Conservation (phyloP, 495 filamentous ascomycete species). For the Lasiosphaeris hirsuta region DNA sequence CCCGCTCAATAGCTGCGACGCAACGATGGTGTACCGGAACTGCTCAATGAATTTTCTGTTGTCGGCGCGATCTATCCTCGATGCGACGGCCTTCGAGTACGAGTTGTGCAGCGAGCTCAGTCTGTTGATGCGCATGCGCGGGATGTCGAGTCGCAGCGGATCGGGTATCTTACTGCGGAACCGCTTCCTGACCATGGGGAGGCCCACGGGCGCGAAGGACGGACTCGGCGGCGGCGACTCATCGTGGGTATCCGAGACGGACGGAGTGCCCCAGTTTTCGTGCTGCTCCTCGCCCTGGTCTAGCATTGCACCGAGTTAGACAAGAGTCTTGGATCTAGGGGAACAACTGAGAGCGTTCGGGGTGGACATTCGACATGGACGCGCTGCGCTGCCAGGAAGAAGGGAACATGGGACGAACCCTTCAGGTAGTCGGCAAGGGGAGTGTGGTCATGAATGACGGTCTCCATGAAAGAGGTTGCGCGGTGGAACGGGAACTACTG, state of each 20-base stretch:
- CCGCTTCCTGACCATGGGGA: slow-evolving; percentile 61
- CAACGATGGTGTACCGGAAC: slow-evolving; percentile 92
- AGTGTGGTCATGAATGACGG: slow-evolving; percentile 83
- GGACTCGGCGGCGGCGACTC: slow-evolving; percentile 47
- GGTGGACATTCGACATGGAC: neutral
- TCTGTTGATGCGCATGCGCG: slow-evolving; percentile 29
- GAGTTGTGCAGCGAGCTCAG: slow-evolving; percentile 34
- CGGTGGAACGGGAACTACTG: slow-evolving; percentile 32
- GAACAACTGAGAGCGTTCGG: neutral
- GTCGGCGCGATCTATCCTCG: slow-evolving; percentile 74
- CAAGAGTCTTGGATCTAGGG: neutral
- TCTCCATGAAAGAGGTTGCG: slow-evolving; percentile 68
- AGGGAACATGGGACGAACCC: slow-evolving; percentile 52
- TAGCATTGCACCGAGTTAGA: slow-evolving; percentile 19
- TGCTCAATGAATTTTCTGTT: slow-evolving; percentile 89
- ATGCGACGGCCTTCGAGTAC: slow-evolving; percentile 57
- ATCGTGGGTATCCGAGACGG: slow-evolving; percentile 40
- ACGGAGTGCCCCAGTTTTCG: slow-evolving; percentile 38
- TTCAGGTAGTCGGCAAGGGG: slow-evolving; percentile 91
- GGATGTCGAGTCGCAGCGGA: slow-evolving; percentile 55
- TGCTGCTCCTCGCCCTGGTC: slow-evolving; percentile 41
- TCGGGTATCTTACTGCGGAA: slow-evolving; percentile 64
- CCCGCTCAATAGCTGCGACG: slow-evolving; percentile 83
- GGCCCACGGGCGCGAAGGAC: slow-evolving; percentile 73
- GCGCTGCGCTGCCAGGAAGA: neutral